A percentile compares a stretch with the other conserved stretches of the same genome.
Evolutionary conservation across 2,329 filamentous ascomycete species (phyloP).

Genomic region (Alternaria postmessia): DNA sequence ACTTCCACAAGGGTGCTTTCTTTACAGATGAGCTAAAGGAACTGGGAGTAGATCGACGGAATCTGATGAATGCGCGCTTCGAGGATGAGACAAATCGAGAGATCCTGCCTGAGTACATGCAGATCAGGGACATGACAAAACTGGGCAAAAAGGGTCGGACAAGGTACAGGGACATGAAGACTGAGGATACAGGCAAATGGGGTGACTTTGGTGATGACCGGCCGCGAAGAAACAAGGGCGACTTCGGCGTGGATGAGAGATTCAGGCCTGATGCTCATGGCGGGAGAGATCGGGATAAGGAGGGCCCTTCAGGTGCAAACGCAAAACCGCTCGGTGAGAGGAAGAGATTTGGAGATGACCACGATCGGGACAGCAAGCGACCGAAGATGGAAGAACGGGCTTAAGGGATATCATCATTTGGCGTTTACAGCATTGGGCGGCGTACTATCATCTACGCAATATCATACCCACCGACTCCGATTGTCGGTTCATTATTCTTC

Average conservation of each 20-base stretch:
- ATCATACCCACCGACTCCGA: background rate
- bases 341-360: conserved; percentile 54
- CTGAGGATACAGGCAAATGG: conserved; percentile 91
- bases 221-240: conserved; percentile 50
- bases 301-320: conserved; percentile 72
- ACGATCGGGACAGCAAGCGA: conserved; percentile 56
- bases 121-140: conserved; percentile 92
- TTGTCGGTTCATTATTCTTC: conserved; percentile 15
- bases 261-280: conserved; percentile 70
- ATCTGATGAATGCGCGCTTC: conserved; percentile 85
- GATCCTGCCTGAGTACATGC: conserved; percentile 86
- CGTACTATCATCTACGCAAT: conserved; percentile 14
- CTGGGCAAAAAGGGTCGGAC: conserved; percentile 90
- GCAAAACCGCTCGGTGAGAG: conserved; percentile 73
- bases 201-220: conserved; percentile 67
- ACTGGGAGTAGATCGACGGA: conserved; percentile 78
- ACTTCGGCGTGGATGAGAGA: conserved; percentile 66
- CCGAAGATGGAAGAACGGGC: conserved; percentile 48
- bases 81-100: conserved; percentile 87
- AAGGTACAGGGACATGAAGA: conserved; percentile 86
- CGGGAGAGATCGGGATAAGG: conserved; percentile 42
- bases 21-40: conserved; percentile 82
- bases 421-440: conserved; percentile 16
- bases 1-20: conserved; percentile 96
- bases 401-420: conserved; percentile 14